Percentiles rank a stretch among this genome's conserved stretches.
Conservation (phyloP, 129 eudicot genomes). For the Erigeron canadensis region DNA sequence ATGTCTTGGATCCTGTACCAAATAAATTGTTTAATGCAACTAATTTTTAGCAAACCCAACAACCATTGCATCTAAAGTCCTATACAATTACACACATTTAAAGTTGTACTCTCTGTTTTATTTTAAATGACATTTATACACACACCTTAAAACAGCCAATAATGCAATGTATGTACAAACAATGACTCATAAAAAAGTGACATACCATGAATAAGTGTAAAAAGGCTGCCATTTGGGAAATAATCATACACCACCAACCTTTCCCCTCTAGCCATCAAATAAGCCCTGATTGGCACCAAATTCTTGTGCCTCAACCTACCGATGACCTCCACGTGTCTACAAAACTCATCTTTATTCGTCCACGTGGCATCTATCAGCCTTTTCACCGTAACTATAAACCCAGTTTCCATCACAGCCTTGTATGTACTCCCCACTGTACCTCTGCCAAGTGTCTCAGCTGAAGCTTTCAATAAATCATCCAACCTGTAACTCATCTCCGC, state of each 20-base stretch:
- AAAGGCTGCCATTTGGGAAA: slow-evolving; percentile 90
- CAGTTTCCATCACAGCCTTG: slow-evolving; percentile 89
- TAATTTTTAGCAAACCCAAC: no score
- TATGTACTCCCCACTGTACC: slow-evolving; percentile 84
- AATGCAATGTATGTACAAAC: no score
- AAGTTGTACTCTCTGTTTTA: no score
- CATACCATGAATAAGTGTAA: slow-evolving; percentile 81
- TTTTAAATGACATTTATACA: no score
- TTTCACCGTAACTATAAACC: slow-evolving; percentile 80
- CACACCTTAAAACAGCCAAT: not conserved
- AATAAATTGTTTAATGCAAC: not conserved
- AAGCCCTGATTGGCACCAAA: slow-evolving; percentile 76
- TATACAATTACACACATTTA: no score
- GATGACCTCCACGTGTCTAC: slow-evolving; percentile 60
- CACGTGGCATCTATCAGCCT: slow-evolving; percentile 65
- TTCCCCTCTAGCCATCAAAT: slow-evolving; percentile 80
- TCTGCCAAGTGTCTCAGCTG: slow-evolving; percentile 92
- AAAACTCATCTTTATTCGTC: slow-evolving; percentile 60
- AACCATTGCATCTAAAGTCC: no score
- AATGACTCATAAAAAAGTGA: not conserved
- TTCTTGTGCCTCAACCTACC: slow-evolving; percentile 76
- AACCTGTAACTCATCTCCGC: slow-evolving; percentile 57
- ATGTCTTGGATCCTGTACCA: slow-evolving; percentile 67
- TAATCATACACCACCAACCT: slow-evolving; percentile 74
- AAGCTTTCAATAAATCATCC: slow-evolving; percentile 81